These are phyloP conservation scores for Penicillium sclerotiorum DNA, from an alignment of 2,329 filamentous ascomycete genomes.

Conservation along the genomic window DNA sequence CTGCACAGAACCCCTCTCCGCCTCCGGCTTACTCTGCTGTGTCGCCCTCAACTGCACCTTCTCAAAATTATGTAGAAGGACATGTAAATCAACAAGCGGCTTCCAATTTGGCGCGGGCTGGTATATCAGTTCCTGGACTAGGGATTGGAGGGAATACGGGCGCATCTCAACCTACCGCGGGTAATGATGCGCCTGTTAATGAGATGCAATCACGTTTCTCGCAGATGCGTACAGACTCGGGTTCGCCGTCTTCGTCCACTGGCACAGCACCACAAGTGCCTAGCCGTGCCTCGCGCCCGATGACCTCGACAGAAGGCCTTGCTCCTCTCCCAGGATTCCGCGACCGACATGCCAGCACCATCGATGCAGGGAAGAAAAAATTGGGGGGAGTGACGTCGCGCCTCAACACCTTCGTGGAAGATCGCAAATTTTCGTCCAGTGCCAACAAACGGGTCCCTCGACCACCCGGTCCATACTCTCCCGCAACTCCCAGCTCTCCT, in stretches of 20 bases:
- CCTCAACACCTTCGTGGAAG: slow-evolving; percentile 51
- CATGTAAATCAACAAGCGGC: slow-evolving; percentile 63
- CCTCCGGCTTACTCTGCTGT: slow-evolving; percentile 52
- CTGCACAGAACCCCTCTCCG: slow-evolving; percentile 47
- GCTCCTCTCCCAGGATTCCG: slow-evolving; percentile 61
- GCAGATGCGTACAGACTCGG: slow-evolving; percentile 50
- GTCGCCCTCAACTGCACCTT: slow-evolving; percentile 33
- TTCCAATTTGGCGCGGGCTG: slow-evolving; percentile 69
- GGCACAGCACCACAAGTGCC: slow-evolving; percentile 36
- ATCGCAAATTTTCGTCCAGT: slow-evolving; percentile 35
- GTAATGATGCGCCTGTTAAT: slow-evolving; percentile 53
- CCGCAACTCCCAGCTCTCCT: slow-evolving; percentile 21
- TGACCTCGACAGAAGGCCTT: slow-evolving; percentile 55
- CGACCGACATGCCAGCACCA: slow-evolving; percentile 67
- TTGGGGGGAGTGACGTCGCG: slow-evolving; percentile 51
- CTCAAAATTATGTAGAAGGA: slow-evolving; percentile 26
- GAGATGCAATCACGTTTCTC: slow-evolving; percentile 71
- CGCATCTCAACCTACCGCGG: slow-evolving; percentile 26
- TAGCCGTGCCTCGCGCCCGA: slow-evolving; percentile 58
- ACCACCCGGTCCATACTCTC: slow-evolving; percentile 26
- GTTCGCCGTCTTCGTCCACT: slow-evolving; percentile 19
- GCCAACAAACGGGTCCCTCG: slow-evolving; percentile 31
- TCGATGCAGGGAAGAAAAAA: slow-evolving; percentile 60
- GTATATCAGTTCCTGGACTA: slow-evolving; percentile 75
- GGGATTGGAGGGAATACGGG: slow-evolving; percentile 62